phyloP scores from a whole-genome alignment of 2,329 filamentous ascomycete genomes.

The Ascochyta viciae-villosae region DNA sequence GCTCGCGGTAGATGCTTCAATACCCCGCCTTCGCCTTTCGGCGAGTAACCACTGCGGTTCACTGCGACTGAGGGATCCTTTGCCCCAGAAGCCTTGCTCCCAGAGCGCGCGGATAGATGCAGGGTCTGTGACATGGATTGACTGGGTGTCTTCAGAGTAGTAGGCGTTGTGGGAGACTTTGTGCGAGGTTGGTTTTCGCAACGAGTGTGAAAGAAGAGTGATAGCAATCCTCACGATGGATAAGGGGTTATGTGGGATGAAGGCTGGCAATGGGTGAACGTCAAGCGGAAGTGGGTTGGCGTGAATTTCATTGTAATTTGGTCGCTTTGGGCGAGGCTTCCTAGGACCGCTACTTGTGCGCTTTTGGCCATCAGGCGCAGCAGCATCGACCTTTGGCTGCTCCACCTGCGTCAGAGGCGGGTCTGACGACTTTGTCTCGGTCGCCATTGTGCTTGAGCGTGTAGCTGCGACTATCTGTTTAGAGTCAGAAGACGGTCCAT shows the following conservation, averaged over 20 bases:
- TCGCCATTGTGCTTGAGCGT: conserved; percentile 23
- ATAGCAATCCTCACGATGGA: conserved; percentile 83
- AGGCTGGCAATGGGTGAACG: conserved; percentile 82
- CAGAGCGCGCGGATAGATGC: conserved; percentile 81
- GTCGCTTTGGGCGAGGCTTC: conserved; percentile 43
- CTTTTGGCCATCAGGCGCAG: conserved; percentile 20
- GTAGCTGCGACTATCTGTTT: neutral
- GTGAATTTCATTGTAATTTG: conserved; percentile 78
- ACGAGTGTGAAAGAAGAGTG: conserved; percentile 75
- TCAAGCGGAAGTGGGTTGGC: conserved; percentile 79
- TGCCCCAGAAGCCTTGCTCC: conserved; percentile 98
- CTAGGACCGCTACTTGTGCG: conserved; percentile 26
- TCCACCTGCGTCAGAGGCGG: conserved; percentile 16
- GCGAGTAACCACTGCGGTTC: conserved; percentile 91
- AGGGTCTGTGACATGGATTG: conserved; percentile 82
- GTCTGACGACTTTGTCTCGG: conserved; percentile 12
- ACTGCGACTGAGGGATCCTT: conserved; percentile 89
- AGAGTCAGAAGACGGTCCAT: neutral
- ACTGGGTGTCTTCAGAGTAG: conserved; percentile 82
- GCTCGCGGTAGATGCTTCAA: conserved; percentile 72
- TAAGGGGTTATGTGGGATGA: conserved; percentile 91
- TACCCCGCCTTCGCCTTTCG: conserved; percentile 75
- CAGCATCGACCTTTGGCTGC: conserved; percentile 10
- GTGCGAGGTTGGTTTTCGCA: conserved; percentile 70
- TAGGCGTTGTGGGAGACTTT: conserved; percentile 72